Conservation (phyloP, 2,329 filamentous ascomycete species). For the Colletotrichum sp. region DNA sequence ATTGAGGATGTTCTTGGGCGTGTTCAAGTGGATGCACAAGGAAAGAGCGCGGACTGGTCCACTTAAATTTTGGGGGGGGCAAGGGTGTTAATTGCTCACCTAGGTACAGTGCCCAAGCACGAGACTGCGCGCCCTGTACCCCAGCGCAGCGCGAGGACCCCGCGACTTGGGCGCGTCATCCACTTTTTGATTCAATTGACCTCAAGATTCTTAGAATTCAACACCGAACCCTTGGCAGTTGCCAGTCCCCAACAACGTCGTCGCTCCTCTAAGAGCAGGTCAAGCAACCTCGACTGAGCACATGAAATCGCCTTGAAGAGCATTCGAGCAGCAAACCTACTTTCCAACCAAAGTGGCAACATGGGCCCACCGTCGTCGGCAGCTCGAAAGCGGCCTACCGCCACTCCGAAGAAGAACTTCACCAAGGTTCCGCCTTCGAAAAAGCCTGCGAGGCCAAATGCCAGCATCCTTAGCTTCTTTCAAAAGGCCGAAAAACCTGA, state of each 20-base stretch:
- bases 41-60: neutral
- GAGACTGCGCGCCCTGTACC: neutral
- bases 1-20: neutral
- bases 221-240: neutral
- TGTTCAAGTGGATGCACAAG: neutral
- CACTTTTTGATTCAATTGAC: neutral
- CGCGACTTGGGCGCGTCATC: neutral
- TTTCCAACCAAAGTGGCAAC: neutral
- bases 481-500: slow-evolving; percentile 69
- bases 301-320: neutral
- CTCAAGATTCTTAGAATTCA: neutral
- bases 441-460: slow-evolving; percentile 54
- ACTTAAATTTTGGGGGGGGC: neutral
- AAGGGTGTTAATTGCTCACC: neutral
- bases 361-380: slow-evolving; percentile 19
- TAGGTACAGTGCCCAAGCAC: neutral
- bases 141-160: neutral
- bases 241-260: neutral
- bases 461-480: slow-evolving; percentile 77
- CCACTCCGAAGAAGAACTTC: slow-evolving; percentile 18
- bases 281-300: neutral
- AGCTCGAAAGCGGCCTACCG: slow-evolving; percentile 15
- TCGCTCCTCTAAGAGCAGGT: neutral
- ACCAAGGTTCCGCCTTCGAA: slow-evolving; percentile 24
- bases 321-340: neutral